Evolutionary conservation across 169 alveolate species (phyloP), one percentile per base, ranked within the genome.

Genomic region (Plasmodium chabaudi): DNA sequence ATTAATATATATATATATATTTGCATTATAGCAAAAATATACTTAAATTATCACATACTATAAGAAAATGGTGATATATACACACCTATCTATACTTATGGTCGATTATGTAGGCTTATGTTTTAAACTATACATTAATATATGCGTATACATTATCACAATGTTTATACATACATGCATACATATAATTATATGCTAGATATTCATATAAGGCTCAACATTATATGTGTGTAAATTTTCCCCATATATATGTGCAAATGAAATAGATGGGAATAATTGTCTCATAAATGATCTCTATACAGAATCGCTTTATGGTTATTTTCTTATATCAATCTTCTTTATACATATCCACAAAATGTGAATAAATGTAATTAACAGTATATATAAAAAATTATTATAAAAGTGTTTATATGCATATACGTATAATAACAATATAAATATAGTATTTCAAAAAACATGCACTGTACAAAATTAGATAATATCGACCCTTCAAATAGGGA

Each of bases 1-100:
- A 42, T 34, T 65, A 65, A 12, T 47, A 65, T 65, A n/a, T 25
- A 65, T 65, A n/a, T 25, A 65, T 65, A 47, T 65, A 65, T 34
- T 34, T 34, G 46, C 23, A n/a, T 39, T 65, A n/a, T 65, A 65
- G 49, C 17, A 59, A 59, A 47, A 71, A 68, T 46, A 60, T 55
- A 68, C 39, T 15, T 10, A 34, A 12, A 68, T 46, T 17, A 21
- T 23, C 34, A 25, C 53, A 68, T 55, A 68, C 42, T 34, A 34
- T 34, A 34, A 34, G 42, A 34, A 34, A 34, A 34, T 34, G 42
- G 42, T 34, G 42, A 65, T 13, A 42, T 13, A 10, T 34, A 56
- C 23, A 47, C 51, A 57, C 49, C 15, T 9, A 46, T 72, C 27
- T 49, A 39, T 17, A 27, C 59, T 56, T 34, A 47, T 61, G 27